Evolutionary conservation across 2,329 filamentous ascomycete species (phyloP), one percentile per base, ranked within the genome.

Genomic region (Arthrobotrys megalospora): DNA sequence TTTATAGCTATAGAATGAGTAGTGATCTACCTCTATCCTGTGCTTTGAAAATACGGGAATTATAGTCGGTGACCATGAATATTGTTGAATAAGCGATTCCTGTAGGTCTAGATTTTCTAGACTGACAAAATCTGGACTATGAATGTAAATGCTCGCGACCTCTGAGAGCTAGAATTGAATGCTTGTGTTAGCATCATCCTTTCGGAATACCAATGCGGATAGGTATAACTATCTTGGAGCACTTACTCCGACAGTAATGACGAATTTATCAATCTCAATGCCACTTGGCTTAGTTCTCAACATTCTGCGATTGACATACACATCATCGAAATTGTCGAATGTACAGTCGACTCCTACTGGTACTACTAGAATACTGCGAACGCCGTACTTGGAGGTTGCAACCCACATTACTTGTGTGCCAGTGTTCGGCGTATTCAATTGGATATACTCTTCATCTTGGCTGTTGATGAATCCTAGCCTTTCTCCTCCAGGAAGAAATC

Each of bases 11-110:
- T 28, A 41, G 11, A 65, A 66, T 5, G 41, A 66, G 43, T 50
- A 21, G 19, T 64, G 48, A 14, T 52, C 41, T 12, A 73, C 28
- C 3, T 73, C 36, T 21, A 73, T 43, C 10, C 19, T 6, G 2
- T 32, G 28, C 4, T 50, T 50, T 2, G 34, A 65, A n/a, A 48
- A 66, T 32, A 43, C 21, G 12, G 60, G 69, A 14, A 60, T 60
- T 11, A 73, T 43, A 8, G 12, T 65, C 10, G 69, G 69, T 12
- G 47, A 45, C 69, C 69, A 73, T n/a, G 60, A 66, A 34, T 66
- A 66, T 5, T 21, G 60, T 21, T 73, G 69, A 41, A 73, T 50
- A 21, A 73, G 48, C 60, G 38, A 53, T 43, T 73, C 60, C 19
- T 50, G 45, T 38, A 24, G 24, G 6, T 66, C 69, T n/a, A 73